Base-by-base conservation (phyloP, 805 yeast species). In the Ogataea methanolica region DNA sequence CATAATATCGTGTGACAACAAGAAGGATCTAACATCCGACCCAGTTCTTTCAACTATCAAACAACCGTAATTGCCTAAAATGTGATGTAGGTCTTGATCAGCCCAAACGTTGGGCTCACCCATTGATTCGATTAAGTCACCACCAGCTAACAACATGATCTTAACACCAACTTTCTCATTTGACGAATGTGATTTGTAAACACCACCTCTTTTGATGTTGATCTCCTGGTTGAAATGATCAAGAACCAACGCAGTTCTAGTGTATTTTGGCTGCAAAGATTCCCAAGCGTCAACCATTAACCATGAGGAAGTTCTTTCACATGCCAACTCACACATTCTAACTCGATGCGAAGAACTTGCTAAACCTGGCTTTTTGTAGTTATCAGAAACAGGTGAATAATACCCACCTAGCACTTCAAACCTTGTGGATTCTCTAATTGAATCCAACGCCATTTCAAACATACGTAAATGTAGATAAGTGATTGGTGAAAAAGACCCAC, bases 61-160 rank as follows among this genome's bases (percentile, higher is more conserved):
- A 70, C 99, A 94, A 3, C 99, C 99, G 67, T 94, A 94, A 52
- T 87, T 84, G 26, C 99, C 99, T 56, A 94, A 74, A 41, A 94
- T 94, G 65, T 94, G 99, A 60, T 90, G 96, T 59, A 94, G 74
- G 67, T 94, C 99, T 48, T 78, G 85, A 65, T 92, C 98, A 1
- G 96, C 96, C 99, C 99, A 94, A 36, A 94, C 99, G 60, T 92
- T 94, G 21, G 99, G 98, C 68, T 94, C 99, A n/a, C 99, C 99
- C 98, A 94, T 94, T 39, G 95, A 84, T 66, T 94, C 99, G 45
- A 94, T 94, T 57, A 94, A 76, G 68, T 94, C 99, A 39, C 99
- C 99, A 44, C 99, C 99, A 0, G 99, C 99, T 37, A 94, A 72
- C 46, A 94, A 75, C 98, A 94, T 92, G 59, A 94, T 85, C 65